Percentiles rank a stretch among this genome's conserved stretches.
Conservation (phyloP, 108 stramenopile species). For the Cyclotella kingstonii region DNA sequence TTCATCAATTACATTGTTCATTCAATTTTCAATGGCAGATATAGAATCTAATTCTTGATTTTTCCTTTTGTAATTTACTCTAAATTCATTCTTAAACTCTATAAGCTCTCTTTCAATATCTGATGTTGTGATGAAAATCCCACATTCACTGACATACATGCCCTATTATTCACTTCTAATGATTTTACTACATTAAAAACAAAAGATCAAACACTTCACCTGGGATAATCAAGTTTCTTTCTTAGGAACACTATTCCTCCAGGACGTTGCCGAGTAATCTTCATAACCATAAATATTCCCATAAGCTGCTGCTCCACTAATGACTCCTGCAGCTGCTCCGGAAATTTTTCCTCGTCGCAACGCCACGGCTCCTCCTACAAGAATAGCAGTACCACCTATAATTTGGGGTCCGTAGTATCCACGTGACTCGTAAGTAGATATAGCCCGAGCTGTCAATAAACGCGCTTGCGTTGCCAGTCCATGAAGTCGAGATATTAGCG, state of each 20-base stretch:
- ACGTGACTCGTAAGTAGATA: constrained; percentile 29
- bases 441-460: constrained; percentile 11
- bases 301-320: constrained; percentile 40
- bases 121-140: too few relatives aligned
- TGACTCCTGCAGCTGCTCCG: constrained; percentile 22
- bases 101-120: too few relatives aligned
- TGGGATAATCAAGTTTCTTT: too few relatives aligned
- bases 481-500: constrained; percentile 24
- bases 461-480: constrained; percentile 17
- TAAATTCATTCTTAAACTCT: too few relatives aligned
- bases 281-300: constrained; percentile 45
- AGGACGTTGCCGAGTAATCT: constrained; percentile 21
- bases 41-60: too few relatives aligned
- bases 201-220: too few relatives aligned
- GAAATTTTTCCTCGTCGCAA: constrained; percentile 38
- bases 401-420: constrained; percentile 40
- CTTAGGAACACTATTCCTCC: constrained; percentile 17
- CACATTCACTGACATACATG: too few relatives aligned
- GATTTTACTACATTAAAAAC: too few relatives aligned
- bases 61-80: too few relatives aligned
- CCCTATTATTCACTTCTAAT: too few relatives aligned
- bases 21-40: too few relatives aligned
- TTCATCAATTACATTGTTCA: too few relatives aligned
- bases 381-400: constrained; percentile 29
- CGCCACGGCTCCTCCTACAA: constrained; percentile 28